Percentiles rank a stretch among this genome's conserved stretches.
Conservation (phyloP, 768 basidiomycete genomes). For the Cyclocybe cylindracea region DNA sequence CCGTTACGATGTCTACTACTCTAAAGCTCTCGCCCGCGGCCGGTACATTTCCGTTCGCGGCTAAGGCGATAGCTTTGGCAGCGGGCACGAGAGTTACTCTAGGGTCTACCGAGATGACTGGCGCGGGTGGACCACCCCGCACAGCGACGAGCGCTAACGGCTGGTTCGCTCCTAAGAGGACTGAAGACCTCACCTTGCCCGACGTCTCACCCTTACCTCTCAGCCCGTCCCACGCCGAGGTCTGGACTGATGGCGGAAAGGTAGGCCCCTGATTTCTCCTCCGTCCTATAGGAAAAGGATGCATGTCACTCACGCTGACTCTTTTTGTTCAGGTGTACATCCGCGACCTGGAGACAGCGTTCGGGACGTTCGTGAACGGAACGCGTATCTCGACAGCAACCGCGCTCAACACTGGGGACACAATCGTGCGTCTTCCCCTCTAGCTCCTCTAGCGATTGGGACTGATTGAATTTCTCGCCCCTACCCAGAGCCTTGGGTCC, state of each 20-base stretch:
- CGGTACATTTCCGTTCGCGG: slow-evolving; percentile 20
- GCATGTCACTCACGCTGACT: slow-evolving; percentile 1
- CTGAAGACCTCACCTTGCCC: slow-evolving; percentile 16
- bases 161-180: slow-evolving; percentile 37
- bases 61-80: slow-evolving; percentile 14
- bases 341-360: slow-evolving; percentile 44
- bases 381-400: slow-evolving; percentile 37
- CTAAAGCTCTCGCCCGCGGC: slow-evolving; percentile 12
- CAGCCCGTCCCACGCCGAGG: slow-evolving; percentile 43
- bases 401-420: slow-evolving; percentile 41
- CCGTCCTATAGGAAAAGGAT: background rate
- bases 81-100: slow-evolving; percentile 15
- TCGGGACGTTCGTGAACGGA: slow-evolving; percentile 52
- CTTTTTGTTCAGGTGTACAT: slow-evolving; percentile 40
- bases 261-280: slow-evolving; percentile 19
- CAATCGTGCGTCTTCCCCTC: slow-evolving; percentile 35
- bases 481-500: slow-evolving; percentile 40
- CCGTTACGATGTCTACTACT: slow-evolving; percentile 6
- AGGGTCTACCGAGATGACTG: slow-evolving; percentile 17
- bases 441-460: slow-evolving; percentile 7
- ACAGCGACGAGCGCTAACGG: slow-evolving; percentile 36
- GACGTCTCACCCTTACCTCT: slow-evolving; percentile 42
- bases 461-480: slow-evolving; percentile 1
- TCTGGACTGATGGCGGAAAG: slow-evolving; percentile 46
- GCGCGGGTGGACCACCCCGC: slow-evolving; percentile 14